Percentiles rank a stretch among this genome's conserved stretches.
Conservation (phyloP, 805 yeast genomes). For the Ogataea angusta region DNA sequence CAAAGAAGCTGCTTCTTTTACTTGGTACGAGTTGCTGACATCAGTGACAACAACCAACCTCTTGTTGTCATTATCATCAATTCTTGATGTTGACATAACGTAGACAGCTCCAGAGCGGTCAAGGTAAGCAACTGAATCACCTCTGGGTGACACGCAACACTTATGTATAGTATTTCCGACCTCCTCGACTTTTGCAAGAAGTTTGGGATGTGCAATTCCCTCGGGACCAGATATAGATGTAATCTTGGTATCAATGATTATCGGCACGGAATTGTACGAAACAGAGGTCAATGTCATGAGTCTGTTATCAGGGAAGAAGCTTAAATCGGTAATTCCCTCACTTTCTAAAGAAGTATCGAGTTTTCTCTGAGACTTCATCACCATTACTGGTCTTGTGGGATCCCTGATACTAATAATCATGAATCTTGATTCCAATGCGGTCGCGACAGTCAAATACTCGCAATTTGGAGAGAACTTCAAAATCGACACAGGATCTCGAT, state of each 20-base stretch:
- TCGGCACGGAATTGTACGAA: constrained; percentile 64
- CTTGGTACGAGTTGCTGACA: constrained; percentile 70
- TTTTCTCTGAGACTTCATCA: constrained; percentile 64
- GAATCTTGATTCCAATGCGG: constrained; percentile 74
- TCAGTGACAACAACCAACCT: constrained; percentile 70
- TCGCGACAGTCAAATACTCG: constrained; percentile 68
- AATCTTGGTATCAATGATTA: constrained; percentile 62
- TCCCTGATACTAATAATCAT: constrained; percentile 67
- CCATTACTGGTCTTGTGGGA: constrained; percentile 59
- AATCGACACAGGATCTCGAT: constrained; percentile 77
- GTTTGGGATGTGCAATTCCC: constrained; percentile 54
- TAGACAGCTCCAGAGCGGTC: constrained; percentile 77
- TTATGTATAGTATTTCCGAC: constrained; percentile 77
- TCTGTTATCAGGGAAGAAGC: constrained; percentile 66
- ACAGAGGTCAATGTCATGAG: constrained; percentile 53
- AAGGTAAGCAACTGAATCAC: constrained; percentile 78
- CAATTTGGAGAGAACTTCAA: constrained; percentile 73
- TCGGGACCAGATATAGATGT: constrained; percentile 39
- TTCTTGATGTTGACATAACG: constrained; percentile 58
- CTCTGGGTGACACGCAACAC: constrained; percentile 76
- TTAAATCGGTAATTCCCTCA: constrained; percentile 84
- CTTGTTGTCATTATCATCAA: constrained; percentile 52
- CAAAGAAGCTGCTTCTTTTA: constrained; percentile 74
- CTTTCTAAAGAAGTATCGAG: constrained; percentile 67
- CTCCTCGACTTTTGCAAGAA: constrained; percentile 66